Evolutionary conservation across 148 eudicot species (phyloP), one percentile per base, ranked within the genome.

Genomic region (Vaccinium darrowii): DNA sequence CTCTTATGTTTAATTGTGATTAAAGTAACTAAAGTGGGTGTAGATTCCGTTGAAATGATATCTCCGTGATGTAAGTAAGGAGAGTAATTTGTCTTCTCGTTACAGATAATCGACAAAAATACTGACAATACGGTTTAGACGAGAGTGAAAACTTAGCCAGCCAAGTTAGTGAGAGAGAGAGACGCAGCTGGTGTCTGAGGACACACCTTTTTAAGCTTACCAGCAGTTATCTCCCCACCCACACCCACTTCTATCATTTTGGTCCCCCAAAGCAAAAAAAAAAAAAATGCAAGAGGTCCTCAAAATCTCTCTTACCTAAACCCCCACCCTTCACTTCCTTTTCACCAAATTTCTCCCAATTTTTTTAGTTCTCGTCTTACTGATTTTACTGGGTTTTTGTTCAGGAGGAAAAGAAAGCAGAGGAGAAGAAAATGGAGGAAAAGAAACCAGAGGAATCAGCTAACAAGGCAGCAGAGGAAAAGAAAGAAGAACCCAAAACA

Each of bases 371-470:
- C 23, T 3, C 13, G 8, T 10, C n/a, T n/a, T 50, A 0, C 23
- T 67, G 58, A 23, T 65, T 82, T 16, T 15, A 60, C 15, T 9
- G 36, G 13, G 56, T n/a, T 27, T 33, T 49, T 77, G 63, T 76
- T 76, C 79, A 87, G 87, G 82, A 82, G 79, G 84, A 79, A 56
- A 82, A 84, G 86, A 84, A 88, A 78, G 30, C 83, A 25, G 90
- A 87, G 87, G 92, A 87, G 49, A 69, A 69, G 58, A 52, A 78
- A 23, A 65, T 67, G 36, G 90, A 86, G 65, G 88, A 88, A 81
- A 73, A 91, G 58, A 84, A 84, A 39, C n/a, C 50, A 16, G 51
- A 18, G 16, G 19, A 56, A 56, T 15, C 53, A 51, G 53, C 87
- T 7, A 80, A 85, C 3, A 83, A 84, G 51, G 81, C 49, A 7